Percentiles rank a stretch among this genome's conserved stretches.
Conservation (phyloP, 805 yeast genomes). For the Candida odintsovae region DNA sequence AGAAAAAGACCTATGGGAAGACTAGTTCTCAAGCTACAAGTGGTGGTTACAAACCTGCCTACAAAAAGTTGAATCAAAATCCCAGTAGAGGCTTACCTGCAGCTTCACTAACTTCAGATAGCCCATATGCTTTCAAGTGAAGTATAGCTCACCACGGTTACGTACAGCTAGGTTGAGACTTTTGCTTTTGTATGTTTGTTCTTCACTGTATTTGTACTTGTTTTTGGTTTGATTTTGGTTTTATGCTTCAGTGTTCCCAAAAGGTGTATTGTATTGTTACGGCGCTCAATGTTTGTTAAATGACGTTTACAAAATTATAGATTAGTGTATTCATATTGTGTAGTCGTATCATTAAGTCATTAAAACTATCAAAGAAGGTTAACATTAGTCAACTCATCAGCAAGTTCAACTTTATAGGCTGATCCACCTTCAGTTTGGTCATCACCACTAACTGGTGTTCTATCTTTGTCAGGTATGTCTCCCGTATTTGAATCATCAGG, state of each 20-base stretch:
- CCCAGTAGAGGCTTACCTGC: slow-evolving; percentile 32
- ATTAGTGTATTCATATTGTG: background rate
- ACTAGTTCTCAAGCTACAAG: slow-evolving; percentile 8
- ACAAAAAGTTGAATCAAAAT: slow-evolving; percentile 27
- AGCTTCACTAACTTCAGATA: slow-evolving; percentile 34
- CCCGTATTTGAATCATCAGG: slow-evolving; percentile 3
- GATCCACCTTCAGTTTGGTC: background rate
- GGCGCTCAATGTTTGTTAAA: background rate
- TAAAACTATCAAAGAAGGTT: background rate
- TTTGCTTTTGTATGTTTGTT: background rate
- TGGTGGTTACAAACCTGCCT: slow-evolving; percentile 32
- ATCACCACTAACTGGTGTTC: slow-evolving; percentile 4
- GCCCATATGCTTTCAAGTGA: slow-evolving; percentile 40
- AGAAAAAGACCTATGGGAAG: slow-evolving; percentile 2
- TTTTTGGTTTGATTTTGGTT: background rate
- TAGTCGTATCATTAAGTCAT: background rate
- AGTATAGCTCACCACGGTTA: background rate
- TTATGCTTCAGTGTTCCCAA: background rate
- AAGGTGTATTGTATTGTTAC: background rate
- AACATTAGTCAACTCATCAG: background rate
- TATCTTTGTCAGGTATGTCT: slow-evolving; percentile 10
- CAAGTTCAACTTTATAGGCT: background rate
- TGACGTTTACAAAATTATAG: background rate
- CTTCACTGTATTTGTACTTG: background rate
- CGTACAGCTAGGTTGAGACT: background rate